These are phyloP conservation scores for Neurospora africana DNA, from an alignment of 495 filamentous ascomycete species.

Conservation along the genomic window DNA sequence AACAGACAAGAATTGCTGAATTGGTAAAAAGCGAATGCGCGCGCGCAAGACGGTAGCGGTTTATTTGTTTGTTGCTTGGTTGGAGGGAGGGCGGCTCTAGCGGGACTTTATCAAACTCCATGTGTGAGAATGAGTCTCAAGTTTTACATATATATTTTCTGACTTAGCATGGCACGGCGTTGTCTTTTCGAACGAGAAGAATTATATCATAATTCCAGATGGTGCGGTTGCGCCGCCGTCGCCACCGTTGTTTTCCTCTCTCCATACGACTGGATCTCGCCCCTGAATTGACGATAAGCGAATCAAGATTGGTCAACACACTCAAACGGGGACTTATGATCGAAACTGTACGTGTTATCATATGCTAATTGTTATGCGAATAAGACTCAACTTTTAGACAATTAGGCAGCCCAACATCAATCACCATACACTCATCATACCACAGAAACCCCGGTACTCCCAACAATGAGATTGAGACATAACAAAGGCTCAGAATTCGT, in stretches of 20 bases:
- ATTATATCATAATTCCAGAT: neutral
- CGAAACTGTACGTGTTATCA: neutral
- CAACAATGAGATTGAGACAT: neutral
- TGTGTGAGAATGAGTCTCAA: neutral
- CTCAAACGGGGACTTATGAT: neutral
- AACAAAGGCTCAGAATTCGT: neutral
- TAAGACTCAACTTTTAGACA: neutral
- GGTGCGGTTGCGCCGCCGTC: neutral
- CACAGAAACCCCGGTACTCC: neutral
- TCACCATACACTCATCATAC: neutral
- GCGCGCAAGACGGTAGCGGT: neutral
- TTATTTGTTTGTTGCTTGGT: neutral
- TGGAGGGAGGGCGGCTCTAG: neutral
- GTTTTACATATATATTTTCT: neutral
- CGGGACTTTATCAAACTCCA: neutral
- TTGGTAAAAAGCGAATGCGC: neutral
- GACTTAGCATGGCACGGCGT: neutral
- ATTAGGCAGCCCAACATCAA: neutral
- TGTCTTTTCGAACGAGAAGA: neutral
- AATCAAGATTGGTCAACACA: neutral
- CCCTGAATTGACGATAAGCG: neutral
- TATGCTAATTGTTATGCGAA: neutral
- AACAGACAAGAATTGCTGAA: neutral
- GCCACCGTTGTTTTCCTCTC: neutral
- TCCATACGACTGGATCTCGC: neutral